Conservation (phyloP, 2,329 filamentous ascomycete genomes). For the Cordyceps fumosorosea region DNA sequence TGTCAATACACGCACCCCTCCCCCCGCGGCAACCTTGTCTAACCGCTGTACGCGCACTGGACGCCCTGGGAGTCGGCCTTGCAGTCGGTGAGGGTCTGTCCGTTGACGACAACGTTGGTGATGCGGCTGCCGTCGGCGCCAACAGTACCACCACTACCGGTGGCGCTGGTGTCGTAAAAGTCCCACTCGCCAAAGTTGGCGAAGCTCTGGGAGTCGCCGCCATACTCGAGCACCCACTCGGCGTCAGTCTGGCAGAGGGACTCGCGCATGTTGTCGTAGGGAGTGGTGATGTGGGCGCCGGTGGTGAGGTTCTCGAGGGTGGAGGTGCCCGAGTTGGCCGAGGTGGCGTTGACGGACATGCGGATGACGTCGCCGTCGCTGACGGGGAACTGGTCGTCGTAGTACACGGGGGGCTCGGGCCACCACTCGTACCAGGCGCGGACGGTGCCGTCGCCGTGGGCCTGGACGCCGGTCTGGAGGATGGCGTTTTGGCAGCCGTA, state of each 20-base stretch:
- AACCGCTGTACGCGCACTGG: neutral
- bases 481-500: conserved; percentile 32
- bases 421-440: conserved; percentile 37
- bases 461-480: conserved; percentile 34
- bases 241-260: conserved; percentile 45
- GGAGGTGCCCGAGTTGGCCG: conserved; percentile 17
- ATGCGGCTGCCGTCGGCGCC: conserved; percentile 24
- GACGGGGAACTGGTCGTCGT: conserved; percentile 21
- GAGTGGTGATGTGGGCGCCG: conserved; percentile 42
- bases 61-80: neutral
- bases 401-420: conserved; percentile 31
- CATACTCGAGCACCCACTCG: conserved; percentile 51
- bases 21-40: neutral
- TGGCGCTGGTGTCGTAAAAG: conserved; percentile 5
- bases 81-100: neutral
- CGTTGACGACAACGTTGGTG: neutral
- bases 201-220: conserved; percentile 18
- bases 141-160: conserved; percentile 25
- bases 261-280: conserved; percentile 34
- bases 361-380: conserved; percentile 18
- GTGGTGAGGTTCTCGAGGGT: conserved; percentile 39
- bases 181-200: conserved; percentile 13
- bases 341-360: conserved; percentile 19
- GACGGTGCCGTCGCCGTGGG: conserved; percentile 27
- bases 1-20: neutral